phyloP scores from a whole-genome alignment of 768 basidiomycete genomes.

The Russula lepida region DNA sequence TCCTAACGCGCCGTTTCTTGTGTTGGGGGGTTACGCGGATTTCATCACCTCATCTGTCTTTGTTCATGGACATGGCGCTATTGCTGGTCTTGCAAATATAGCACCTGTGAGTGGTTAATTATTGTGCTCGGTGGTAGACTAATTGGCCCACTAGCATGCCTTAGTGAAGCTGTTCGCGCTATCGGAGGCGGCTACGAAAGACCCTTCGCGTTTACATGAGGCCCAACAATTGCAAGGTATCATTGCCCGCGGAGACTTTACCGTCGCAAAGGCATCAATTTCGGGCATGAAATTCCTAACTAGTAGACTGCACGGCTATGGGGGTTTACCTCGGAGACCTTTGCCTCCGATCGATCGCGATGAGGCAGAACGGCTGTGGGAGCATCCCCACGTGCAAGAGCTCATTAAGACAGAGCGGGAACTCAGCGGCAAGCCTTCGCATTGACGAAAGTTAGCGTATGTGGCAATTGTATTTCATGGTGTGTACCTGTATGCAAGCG shows the following conservation, averaged over 20 bases:
- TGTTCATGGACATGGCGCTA: conserved; percentile 77
- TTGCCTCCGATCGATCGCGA: conserved; percentile 54
- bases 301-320: conserved; percentile 70
- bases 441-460: background rate
- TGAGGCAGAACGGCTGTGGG: conserved; percentile 56
- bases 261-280: conserved; percentile 68
- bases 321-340: conserved; percentile 71
- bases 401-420: conserved; percentile 56
- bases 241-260: conserved; percentile 71
- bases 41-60: conserved; percentile 68
- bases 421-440: conserved; percentile 36
- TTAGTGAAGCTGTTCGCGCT: conserved; percentile 54
- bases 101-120: conserved; percentile 47
- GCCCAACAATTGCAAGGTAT: conserved; percentile 74
- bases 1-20: conserved; percentile 61
- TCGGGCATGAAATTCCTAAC: conserved; percentile 78
- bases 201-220: conserved; percentile 51
- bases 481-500: background rate
- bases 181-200: conserved; percentile 45
- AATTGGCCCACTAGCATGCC: conserved; percentile 38
- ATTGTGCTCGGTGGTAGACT: background rate
- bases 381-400: conserved; percentile 62
- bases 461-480: background rate
- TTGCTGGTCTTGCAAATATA: conserved; percentile 82
- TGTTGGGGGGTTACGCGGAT: conserved; percentile 80